phyloP scores from a whole-genome alignment of 192 early-diverging fungal species.

The Chytriomyces hyalinus region DNA sequence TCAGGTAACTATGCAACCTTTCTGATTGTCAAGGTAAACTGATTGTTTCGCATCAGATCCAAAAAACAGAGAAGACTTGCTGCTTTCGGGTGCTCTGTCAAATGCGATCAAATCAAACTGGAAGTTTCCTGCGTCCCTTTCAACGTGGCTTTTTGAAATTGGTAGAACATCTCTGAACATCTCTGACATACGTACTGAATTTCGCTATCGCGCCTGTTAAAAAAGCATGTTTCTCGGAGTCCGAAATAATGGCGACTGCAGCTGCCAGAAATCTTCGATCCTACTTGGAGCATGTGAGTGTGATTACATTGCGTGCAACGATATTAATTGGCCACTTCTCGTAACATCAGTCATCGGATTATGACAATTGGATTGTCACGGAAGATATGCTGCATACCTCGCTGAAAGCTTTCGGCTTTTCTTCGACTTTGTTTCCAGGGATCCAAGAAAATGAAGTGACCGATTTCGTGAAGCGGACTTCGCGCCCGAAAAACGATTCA shows the following conservation, averaged over 20 bases:
- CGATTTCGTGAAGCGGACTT: neutral
- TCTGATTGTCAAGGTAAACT: neutral
- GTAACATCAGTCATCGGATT: neutral
- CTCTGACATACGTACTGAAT: neutral
- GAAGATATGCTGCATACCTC: neutral
- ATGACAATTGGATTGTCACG: conserved; percentile 15
- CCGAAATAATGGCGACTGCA: conserved; percentile 7
- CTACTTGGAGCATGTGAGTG: conserved; percentile 17
- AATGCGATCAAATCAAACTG: conserved; percentile 12
- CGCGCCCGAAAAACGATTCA: neutral
- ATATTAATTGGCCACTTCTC: no score
- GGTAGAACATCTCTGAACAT: neutral
- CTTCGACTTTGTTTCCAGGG: neutral
- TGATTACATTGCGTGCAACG: no score
- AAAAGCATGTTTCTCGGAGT: conserved; percentile 19
- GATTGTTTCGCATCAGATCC: neutral
- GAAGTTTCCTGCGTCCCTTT: conserved; percentile 12
- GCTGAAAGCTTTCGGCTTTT: conserved; percentile 12
- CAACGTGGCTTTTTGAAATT: conserved; percentile 24
- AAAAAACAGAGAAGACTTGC: conserved; percentile 10
- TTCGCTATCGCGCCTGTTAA: neutral
- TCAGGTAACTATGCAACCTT: neutral
- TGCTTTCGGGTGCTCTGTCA: conserved; percentile 2
- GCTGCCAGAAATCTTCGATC: conserved; percentile 18
- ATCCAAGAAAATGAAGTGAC: neutral